A percentile compares a stretch with the other conserved stretches of the same genome.
phyloP scores from a whole-genome alignment of 1,139 yeast species.

The Nakaseomyces uthaithaninus region DNA sequence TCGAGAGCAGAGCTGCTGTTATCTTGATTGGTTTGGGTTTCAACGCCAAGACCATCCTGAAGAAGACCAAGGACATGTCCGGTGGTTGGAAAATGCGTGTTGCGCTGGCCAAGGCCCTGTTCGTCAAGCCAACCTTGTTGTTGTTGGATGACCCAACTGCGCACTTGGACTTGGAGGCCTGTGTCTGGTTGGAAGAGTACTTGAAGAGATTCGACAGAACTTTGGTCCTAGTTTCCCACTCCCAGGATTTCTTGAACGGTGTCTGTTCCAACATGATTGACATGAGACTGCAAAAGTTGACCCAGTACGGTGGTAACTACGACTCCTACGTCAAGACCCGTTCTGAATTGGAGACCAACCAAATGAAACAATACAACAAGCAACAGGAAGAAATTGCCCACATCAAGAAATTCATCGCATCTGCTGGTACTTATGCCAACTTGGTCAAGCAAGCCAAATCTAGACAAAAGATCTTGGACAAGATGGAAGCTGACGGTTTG shows the following conservation, averaged over 20 bases:
- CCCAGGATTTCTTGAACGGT: conserved; percentile 98
- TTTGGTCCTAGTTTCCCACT: conserved; percentile 90
- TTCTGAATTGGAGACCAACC: conserved; percentile 88
- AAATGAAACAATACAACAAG: conserved; percentile 93
- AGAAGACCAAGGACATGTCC: conserved; percentile 96
- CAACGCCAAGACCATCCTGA: conserved; percentile 72
- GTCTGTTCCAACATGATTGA: conserved; percentile 97
- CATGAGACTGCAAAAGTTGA: conserved; percentile 69
- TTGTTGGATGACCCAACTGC: conserved; percentile 98
- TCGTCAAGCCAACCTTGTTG: conserved; percentile 80
- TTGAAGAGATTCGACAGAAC: conserved; percentile 90
- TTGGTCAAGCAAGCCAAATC: conserved; percentile 98
- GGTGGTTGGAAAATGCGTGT: conserved; percentile 91
- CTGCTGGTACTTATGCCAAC: conserved; percentile 99
- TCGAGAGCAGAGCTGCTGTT: conserved; percentile 93
- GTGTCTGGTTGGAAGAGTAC: conserved; percentile 99
- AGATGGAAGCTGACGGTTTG: conserved; percentile 99
- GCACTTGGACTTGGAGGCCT: conserved; percentile 97
- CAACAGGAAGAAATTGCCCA: conserved; percentile 99
- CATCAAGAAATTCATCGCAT: conserved; percentile 96
- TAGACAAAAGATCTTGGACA: conserved; percentile 97
- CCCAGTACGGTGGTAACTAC: conserved; percentile 94
- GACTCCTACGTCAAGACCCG: conserved; percentile 95
- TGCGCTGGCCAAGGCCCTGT: conserved; percentile 66
- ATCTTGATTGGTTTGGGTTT: conserved; percentile 97